Conservation (phyloP, 352 stramenopile genomes). For the Aphanomyces astaci region DNA sequence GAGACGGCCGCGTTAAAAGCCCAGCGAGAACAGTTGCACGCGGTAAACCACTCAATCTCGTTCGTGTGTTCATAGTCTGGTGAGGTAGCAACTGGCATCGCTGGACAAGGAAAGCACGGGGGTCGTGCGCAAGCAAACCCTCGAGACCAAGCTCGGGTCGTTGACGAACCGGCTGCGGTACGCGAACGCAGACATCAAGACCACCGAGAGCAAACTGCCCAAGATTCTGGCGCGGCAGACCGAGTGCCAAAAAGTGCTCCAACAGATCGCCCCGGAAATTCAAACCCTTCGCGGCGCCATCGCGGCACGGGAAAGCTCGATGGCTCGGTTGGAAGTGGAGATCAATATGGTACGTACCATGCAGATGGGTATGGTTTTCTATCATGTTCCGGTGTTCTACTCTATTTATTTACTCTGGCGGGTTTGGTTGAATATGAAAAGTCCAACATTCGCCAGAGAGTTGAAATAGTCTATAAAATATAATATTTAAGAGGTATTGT, state of each 20-base stretch:
- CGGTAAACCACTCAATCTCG: conserved; percentile 23
- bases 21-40: conserved; percentile 76
- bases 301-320: conserved; percentile 35
- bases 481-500: no score
- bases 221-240: conserved; percentile 55
- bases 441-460: no score
- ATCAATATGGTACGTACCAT: conserved; percentile 44
- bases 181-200: conserved; percentile 62
- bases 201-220: conserved; percentile 59
- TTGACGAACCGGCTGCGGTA: conserved; percentile 65
- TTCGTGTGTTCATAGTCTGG: not conserved
- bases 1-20: conserved; percentile 79
- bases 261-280: conserved; percentile 51
- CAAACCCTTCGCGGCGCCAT: conserved; percentile 48
- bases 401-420: no score
- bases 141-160: conserved; percentile 61
- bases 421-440: no score
- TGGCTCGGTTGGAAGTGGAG: conserved; percentile 43
- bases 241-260: conserved; percentile 43
- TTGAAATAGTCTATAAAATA: no score
- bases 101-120: conserved; percentile 63
- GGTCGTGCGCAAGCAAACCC: conserved; percentile 52
- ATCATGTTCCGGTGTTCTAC: no score
- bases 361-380: no score
- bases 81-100: conserved; percentile 43